A percentile compares a stretch with the other conserved stretches of the same genome.
Evolutionary conservation across 805 yeast species (phyloP).

Genomic region (Teunomyces funiuensis): DNA sequence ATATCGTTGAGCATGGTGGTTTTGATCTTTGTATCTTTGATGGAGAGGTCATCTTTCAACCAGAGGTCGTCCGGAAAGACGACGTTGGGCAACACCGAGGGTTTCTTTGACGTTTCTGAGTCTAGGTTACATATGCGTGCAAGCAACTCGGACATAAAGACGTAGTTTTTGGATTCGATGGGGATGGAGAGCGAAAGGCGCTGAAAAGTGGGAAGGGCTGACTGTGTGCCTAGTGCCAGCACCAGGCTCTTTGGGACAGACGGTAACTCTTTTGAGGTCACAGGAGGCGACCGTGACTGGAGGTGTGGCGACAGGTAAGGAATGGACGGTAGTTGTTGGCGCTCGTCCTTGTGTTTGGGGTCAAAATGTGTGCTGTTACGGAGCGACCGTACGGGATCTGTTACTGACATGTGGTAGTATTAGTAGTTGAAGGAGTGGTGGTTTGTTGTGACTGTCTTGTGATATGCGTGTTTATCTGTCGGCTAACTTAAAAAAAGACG

Average conservation of each 20-base stretch:
- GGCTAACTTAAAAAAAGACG: too few relatives aligned
- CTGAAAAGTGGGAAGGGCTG: constrained; percentile 14
- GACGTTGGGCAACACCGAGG: constrained; percentile 29
- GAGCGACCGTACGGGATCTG: constrained; percentile 2
- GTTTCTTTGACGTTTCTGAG: constrained; percentile 8
- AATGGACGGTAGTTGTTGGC: background rate
- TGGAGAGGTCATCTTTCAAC: constrained; percentile 30
- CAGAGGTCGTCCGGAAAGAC: constrained; percentile 38
- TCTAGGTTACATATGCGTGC: constrained; percentile 23
- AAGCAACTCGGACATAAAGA: constrained; percentile 26
- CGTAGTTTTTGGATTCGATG: constrained; percentile 25
- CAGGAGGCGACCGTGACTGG: background rate
- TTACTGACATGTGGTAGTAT: constrained; percentile 4
- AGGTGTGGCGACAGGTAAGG: constrained; percentile 3
- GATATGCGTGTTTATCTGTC: too few relatives aligned
- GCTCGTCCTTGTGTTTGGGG: background rate
- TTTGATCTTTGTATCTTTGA: constrained; percentile 33
- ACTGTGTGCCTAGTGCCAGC: background rate
- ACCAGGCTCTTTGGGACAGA: background rate
- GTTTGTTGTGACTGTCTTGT: too few relatives aligned
- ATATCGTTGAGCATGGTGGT: constrained; percentile 31
- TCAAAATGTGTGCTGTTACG: background rate
- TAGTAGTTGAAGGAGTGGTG: too few relatives aligned
- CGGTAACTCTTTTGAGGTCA: background rate
- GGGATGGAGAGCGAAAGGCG: constrained; percentile 27